Evolutionary conservation across 148 eudicot species (phyloP).

Genomic region (Vaccinium macrocarpon): DNA sequence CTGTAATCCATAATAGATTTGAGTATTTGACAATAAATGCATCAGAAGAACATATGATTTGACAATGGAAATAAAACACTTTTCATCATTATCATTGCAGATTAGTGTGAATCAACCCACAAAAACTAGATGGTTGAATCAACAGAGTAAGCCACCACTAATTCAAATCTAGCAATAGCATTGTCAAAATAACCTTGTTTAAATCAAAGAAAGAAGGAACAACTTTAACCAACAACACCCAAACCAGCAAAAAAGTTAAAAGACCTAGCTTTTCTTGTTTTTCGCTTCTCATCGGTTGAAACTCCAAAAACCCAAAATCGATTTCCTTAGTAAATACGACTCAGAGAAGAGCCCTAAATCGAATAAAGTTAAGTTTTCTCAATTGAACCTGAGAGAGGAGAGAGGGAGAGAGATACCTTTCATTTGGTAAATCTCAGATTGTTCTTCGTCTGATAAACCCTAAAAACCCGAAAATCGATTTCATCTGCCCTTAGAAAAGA

Average conservation of each 20-base stretch:
- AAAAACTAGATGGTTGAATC: conserved; percentile 14
- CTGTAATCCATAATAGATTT: conserved; percentile 7
- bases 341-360: too few species aligned
- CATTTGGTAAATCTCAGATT: too few species aligned
- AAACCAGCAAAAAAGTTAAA: background rate
- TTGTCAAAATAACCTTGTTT: background rate
- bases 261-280: too few species aligned
- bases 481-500: too few species aligned
- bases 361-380: too few species aligned
- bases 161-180: background rate
- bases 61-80: background rate
- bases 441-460: too few species aligned
- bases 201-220: conserved; percentile 8
- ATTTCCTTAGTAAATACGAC: too few species aligned
- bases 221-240: background rate
- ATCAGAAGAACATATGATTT: background rate
- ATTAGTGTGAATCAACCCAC: conserved; percentile 2
- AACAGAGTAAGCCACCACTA: conserved; percentile 7
- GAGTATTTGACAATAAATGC: conserved; percentile 11
- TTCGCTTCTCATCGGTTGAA: too few species aligned
- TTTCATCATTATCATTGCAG: conserved; percentile 3
- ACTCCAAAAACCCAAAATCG: too few species aligned
- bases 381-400: too few species aligned
- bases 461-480: too few species aligned
- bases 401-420: too few species aligned